Percentiles rank a stretch among this genome's conserved stretches.
Conservation (phyloP, 805 yeast species). For the Saccharomyces cerevisiae region DNA sequence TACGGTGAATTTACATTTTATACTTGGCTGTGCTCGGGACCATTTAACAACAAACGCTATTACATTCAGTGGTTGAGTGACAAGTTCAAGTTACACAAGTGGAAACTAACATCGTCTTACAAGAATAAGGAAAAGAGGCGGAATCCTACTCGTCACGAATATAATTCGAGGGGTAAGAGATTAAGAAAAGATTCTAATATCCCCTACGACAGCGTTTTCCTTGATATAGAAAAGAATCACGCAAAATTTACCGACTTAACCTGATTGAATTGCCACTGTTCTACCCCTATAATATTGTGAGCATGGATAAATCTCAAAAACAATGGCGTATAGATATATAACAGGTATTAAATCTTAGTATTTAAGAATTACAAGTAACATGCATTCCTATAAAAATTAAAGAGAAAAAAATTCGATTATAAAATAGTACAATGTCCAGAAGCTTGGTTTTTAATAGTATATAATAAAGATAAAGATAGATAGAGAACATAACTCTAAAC, state of each 20-base stretch:
- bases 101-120: background rate
- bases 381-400: background rate
- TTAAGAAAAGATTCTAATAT: constrained; percentile 25
- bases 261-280: background rate
- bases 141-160: background rate
- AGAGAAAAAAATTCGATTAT: background rate
- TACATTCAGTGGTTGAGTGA: background rate
- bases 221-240: constrained; percentile 20
- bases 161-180: constrained; percentile 6
- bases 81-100: background rate
- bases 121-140: background rate
- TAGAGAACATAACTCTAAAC: background rate
- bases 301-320: background rate
- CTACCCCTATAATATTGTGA: background rate
- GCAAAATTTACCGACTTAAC: constrained; percentile 15
- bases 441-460: background rate
- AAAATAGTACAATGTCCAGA: background rate
- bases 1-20: constrained; percentile 42
- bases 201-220: constrained; percentile 14
- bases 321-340: background rate
- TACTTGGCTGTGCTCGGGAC: constrained; percentile 30
- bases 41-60: background rate
- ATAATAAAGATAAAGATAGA: background rate
- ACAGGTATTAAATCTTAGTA: background rate
- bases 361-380: background rate